Evolutionary conservation across 306 rosid species (phyloP), one percentile per base, ranked within the genome.

Genomic region (Trifolium subterraneum): DNA sequence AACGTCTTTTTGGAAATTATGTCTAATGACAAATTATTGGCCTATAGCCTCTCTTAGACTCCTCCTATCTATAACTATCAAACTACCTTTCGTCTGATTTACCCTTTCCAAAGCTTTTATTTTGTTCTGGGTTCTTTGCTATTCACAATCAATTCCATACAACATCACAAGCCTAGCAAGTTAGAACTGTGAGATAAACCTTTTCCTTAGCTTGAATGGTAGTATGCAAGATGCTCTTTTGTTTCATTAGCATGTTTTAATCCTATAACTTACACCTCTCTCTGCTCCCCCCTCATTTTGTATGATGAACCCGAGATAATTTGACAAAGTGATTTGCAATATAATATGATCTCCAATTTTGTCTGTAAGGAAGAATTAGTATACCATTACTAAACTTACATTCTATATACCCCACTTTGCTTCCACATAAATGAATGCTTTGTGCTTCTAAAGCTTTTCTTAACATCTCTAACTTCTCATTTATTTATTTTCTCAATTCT

Each of bases 381-480:
- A 16, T 62, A 10, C 45, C 25, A 8, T 62, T 64, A 7, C 50
- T 16, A 55, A 22, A 22, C 8, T 55, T 23, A 22, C 62, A 55
- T 5, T 36, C n/a, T 18, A 63, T 19, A 64, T 5, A 38, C 31
- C 41, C 35, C 52, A 33, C 18, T 20, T 42, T 7, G 12, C 33
- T 64, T 64, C 70, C 16, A 38, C 50, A 20, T 64, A 39, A 64
- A 12, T 64, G 70, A 65, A 65, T 41, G 47, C 13, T 47, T 41
- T 65, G 52, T 22, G 71, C 71, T 65, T 65, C 71, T 18, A 65
- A 41, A 20, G 71, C 19, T 41, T 41, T 13, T 39, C 35, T 65
- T 41, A 18, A 39, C 71, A 62, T 62, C 50, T 23, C 71, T 41
- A 41, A 13, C 35, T 65, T 41, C 6, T 44, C 15, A 23, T 67